Base-by-base conservation (phyloP, 2,329 filamentous ascomycete genomes). In the Cordyceps militaris region DNA sequence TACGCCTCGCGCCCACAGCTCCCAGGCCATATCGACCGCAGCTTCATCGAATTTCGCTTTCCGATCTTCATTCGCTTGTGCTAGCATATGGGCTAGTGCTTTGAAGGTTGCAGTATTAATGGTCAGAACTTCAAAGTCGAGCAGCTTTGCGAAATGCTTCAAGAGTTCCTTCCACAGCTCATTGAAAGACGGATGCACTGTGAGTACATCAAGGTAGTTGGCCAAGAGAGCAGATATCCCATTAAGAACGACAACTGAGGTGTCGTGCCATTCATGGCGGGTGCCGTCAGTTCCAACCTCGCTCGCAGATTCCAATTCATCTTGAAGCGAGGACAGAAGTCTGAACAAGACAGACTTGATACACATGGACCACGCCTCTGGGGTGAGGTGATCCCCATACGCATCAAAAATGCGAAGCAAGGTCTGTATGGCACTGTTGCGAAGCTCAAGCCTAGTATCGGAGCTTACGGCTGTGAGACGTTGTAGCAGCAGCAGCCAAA, bases 381-480 rank as follows among this genome's bases (percentile, higher is more conserved):
- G 79, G 42, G 82, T 86, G 4, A 97, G 77, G 55, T 88, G 86
- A 63, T 92, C 88, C 11, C 91, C 91, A 62, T 95, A 95, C 1
- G 90, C 91, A 69, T 96, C 91, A 61, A 97, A 91, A 21, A 97
- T 96, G 47, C 91, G 84, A 57, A 97, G 80, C 3, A 97, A 76
- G 0, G 93, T 97, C 69, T 97, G 93, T 23, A 97, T 89, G 1
- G 92, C 91, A 75, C 89, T 91, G 65, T 93, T 93, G 44, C 90
- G 81, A 44, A 94, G 77, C 67, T 96, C 91, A 3, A 88, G 75
- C 48, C 88, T 80, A 38, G 84, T 80, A 65, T 92, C 87, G 1
- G 81, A 82, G 1, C 89, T 87, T 8, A 92, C 84, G 1, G 82
- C 80, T 0, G 88, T 88, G 2, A 95, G 73, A 30, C 88, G 78